Base-by-base conservation (phyloP, 2,329 filamentous ascomycete species). In the Talaromyces sp. region DNA sequence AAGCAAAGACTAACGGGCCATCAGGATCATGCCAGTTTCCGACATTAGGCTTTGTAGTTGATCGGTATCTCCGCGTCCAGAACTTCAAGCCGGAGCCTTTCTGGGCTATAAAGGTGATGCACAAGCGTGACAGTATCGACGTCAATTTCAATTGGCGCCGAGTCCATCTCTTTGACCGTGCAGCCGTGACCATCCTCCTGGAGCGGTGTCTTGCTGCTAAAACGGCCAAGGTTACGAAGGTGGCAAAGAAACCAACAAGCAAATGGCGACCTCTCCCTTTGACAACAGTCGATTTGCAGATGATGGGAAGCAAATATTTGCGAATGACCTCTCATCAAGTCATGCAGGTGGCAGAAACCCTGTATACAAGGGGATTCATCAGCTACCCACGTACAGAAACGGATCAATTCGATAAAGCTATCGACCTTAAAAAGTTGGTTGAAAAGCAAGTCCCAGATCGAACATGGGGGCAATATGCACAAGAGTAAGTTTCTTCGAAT, bases 301-400 rank as follows among this genome's bases (percentile, higher is more conserved):
- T 98, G 77, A 94, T 93, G 78, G 94, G 95, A 12, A 96, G 91
- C 66, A 85, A 88, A 31, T 92, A 96, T 69, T 83, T 99, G 28
- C 87, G 87, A n/a, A 91, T 99, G 87, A 92, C 88, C 65, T 93
- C 93, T 78, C 90, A 96, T 68, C 85, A 89, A 63, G 91, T 96
- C 52, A 97, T 99, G 93, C 89, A 84, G 56, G 82, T 89, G 28
- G 95, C 95, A 4, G 95, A 99, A 75, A 81, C 82, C 5, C 84
- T 99, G 2, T 99, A 99, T 79, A 93, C 92, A 55, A 92, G 90
- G 74, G 95, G 95, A 0, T 98, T 93, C 77, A 96, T 99, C 76
- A 97, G 93, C 75, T 99, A 99, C 75, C 95, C 95, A 1, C 88
- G 95, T 76, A 99, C 95, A 0, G 95, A 99, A 75, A 99, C 95